Evolutionary conservation across 1,284 basidiomycete genomes (phyloP).

Genomic region (Cutaneotrichosporon sp.): DNA sequence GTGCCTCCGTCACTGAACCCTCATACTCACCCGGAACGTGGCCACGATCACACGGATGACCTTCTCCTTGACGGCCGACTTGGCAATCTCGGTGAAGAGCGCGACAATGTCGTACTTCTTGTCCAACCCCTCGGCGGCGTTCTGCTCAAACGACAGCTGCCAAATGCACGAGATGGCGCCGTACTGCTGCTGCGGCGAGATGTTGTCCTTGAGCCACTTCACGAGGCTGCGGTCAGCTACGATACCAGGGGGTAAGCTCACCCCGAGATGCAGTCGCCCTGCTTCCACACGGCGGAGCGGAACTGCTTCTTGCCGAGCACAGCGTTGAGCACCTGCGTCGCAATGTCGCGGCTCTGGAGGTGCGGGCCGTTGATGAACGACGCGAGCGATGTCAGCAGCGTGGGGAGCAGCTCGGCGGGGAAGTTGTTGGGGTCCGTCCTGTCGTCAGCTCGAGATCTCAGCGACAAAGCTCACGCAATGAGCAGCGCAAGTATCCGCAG

Average conservation of each 20-base stretch:
- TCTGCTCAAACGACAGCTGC: constrained; percentile 87
- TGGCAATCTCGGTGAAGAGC: constrained; percentile 81
- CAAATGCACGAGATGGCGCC: constrained; percentile 90
- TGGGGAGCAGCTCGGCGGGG: constrained; percentile 61
- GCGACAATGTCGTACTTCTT: constrained; percentile 86
- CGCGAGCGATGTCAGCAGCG: constrained; percentile 66
- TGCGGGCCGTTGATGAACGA: constrained; percentile 25
- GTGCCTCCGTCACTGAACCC: neutral
- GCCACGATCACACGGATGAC: constrained; percentile 93
- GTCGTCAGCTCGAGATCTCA: neutral
- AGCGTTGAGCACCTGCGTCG: constrained; percentile 84
- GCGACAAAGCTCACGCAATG: constrained; percentile 61
- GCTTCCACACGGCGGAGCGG: constrained; percentile 60
- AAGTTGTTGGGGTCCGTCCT: constrained; percentile 56
- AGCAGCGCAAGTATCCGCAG: constrained; percentile 86
- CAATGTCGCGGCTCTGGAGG: constrained; percentile 73
- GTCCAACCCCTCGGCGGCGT: constrained; percentile 82
- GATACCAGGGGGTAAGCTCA: too few species aligned
- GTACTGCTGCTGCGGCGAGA: constrained; percentile 87
- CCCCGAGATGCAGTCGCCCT: constrained; percentile 52
- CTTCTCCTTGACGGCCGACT: constrained; percentile 94
- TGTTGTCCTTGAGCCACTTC: constrained; percentile 71
- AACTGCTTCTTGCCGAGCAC: constrained; percentile 79
- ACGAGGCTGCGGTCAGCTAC: constrained; percentile 62
- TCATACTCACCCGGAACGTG: constrained; percentile 70